Percentiles rank a stretch among this genome's conserved stretches.
Evolutionary conservation across 179 eudicot species (phyloP).

Genomic region (Gypsophila paniculata): DNA sequence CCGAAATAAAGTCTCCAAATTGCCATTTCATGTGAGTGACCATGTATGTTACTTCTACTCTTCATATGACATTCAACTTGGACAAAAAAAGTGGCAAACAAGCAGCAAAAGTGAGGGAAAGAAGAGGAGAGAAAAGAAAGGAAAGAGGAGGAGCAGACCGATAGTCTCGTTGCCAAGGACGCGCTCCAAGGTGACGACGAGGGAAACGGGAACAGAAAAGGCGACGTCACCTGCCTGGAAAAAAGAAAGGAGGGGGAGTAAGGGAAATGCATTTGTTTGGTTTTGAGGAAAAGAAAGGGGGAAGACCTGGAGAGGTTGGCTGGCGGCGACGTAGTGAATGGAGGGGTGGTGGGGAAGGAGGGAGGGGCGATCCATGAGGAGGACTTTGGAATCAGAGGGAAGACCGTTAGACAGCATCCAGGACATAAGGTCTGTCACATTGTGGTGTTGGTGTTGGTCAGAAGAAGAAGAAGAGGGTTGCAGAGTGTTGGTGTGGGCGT

Average conservation of each 20-base stretch:
- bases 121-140: no score
- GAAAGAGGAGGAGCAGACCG: constrained; percentile 41
- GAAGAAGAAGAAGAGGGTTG: no score
- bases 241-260: no score
- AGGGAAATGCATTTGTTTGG: no score
- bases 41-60: no score
- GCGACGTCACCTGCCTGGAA: constrained; percentile 78
- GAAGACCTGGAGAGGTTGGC: constrained; percentile 69
- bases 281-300: no score
- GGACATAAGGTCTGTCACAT: constrained; percentile 52
- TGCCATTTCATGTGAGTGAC: no score
- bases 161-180: constrained; percentile 88
- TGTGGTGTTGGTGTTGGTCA: not conserved
- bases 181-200: constrained; percentile 92
- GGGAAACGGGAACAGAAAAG: constrained; percentile 74
- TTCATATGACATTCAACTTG: no score
- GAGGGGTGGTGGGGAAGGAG: constrained; percentile 44
- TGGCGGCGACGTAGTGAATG: constrained; percentile 90
- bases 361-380: constrained; percentile 60
- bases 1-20: no score
- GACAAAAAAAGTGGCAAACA: no score
- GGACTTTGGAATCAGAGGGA: constrained; percentile 62
- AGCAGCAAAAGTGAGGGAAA: no score
- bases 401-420: constrained; percentile 91
- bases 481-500: no score